These are phyloP conservation scores for Calocybe gambosa DNA, from an alignment of 1,284 basidiomycete genomes.

Conservation along the genomic window DNA sequence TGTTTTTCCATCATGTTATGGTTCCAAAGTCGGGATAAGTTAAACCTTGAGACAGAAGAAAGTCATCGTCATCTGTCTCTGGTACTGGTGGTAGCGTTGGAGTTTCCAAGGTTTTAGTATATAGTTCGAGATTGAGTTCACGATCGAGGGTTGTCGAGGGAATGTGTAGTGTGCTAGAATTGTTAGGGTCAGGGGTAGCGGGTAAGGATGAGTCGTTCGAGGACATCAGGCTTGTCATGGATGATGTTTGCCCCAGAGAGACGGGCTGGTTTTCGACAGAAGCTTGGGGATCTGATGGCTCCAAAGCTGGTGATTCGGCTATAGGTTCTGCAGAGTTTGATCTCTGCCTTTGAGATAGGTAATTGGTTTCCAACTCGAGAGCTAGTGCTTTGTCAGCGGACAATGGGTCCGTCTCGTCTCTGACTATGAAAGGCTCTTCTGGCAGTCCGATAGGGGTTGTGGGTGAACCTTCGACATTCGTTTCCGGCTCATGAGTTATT, in stretches of 20 bases:
- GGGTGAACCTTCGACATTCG: not conserved
- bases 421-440: no score
- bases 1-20: slow-evolving; percentile 3
- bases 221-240: slow-evolving; percentile 10
- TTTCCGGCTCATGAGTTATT: no score
- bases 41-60: slow-evolving; percentile 14
- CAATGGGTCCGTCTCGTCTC: not conserved
- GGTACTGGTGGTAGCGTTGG: slow-evolving; percentile 2
- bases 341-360: not conserved
- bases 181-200: slow-evolving; percentile 7
- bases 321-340: not conserved
- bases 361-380: not conserved
- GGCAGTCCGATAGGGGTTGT: no score
- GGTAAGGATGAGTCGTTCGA: slow-evolving; percentile 13
- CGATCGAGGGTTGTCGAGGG: slow-evolving; percentile 11
- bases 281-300: not conserved
- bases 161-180: slow-evolving; percentile 9
- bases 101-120: slow-evolving; percentile 10
- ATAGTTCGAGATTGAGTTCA: slow-evolving; percentile 2
- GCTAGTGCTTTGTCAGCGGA: not conserved
- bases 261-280: not conserved
- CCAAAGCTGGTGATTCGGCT: not conserved
- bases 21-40: slow-evolving; percentile 14
- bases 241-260: not conserved
- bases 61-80: slow-evolving; percentile 14